Conservation (phyloP, 2,329 filamentous ascomycete species). For the Pseudocercospora cruenta region DNA sequence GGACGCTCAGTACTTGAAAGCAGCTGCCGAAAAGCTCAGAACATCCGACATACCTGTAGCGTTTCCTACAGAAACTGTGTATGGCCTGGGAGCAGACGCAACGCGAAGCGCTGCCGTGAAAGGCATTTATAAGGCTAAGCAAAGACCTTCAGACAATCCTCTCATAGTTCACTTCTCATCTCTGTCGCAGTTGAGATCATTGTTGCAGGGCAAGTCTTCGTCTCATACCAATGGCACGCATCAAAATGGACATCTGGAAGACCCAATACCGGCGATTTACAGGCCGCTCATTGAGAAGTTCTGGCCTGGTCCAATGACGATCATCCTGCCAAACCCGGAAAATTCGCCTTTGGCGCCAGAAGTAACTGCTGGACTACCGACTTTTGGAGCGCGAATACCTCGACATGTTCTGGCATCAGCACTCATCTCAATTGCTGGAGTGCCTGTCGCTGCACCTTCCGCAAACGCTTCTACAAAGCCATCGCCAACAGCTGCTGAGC, state of each 20-base stretch:
- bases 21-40: slow-evolving; percentile 69
- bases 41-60: slow-evolving; percentile 76
- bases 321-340: slow-evolving; percentile 78
- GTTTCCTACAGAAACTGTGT: slow-evolving; percentile 97
- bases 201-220: slow-evolving; percentile 54
- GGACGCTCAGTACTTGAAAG: slow-evolving; percentile 58
- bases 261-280: slow-evolving; percentile 74
- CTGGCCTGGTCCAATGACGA: slow-evolving; percentile 94
- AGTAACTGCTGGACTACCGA: slow-evolving; percentile 81
- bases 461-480: slow-evolving; percentile 94
- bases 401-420: slow-evolving; percentile 80
- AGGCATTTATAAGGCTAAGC: slow-evolving; percentile 92
- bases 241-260: slow-evolving; percentile 27
- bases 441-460: slow-evolving; percentile 86
- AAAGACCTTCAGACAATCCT: slow-evolving; percentile 89
- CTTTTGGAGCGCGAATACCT: slow-evolving; percentile 91
- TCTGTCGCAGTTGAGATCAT: slow-evolving; percentile 69
- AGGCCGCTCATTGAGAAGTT: slow-evolving; percentile 75
- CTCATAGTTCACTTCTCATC: slow-evolving; percentile 91
- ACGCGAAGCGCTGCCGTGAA: slow-evolving; percentile 80
- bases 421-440: slow-evolving; percentile 77
- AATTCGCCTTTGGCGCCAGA: slow-evolving; percentile 77
- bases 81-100: slow-evolving; percentile 94
- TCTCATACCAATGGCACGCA: slow-evolving; percentile 9
- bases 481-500: slow-evolving; percentile 85